These are phyloP conservation scores for Tylopilus cervinicoccineus DNA, from an alignment of 768 basidiomycete genomes.

Conservation along the genomic window DNA sequence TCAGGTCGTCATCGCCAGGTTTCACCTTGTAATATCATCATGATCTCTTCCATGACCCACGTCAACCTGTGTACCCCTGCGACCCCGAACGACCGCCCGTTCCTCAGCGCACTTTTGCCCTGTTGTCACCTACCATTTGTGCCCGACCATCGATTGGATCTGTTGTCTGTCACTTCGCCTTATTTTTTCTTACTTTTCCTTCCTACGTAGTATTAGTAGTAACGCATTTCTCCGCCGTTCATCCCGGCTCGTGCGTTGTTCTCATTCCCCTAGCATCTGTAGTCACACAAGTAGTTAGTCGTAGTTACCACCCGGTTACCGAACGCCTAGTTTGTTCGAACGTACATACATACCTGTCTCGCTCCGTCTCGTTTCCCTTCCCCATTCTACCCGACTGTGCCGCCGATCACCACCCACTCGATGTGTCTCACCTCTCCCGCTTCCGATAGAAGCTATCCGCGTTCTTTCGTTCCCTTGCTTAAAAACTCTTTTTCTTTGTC, in stretches of 20 bases:
- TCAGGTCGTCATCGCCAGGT: constrained; percentile 1
- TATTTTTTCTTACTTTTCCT: neutral
- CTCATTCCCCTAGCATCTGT: constrained; percentile 21
- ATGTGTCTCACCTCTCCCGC: constrained; percentile 4
- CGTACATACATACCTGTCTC: constrained; percentile 16
- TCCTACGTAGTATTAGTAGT: constrained; percentile 24
- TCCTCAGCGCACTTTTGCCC: constrained; percentile 7
- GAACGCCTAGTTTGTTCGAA: constrained; percentile 34
- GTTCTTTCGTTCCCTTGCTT: neutral
- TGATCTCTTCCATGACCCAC: constrained; percentile 13
- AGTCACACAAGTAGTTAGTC: constrained; percentile 31
- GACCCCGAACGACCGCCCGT: constrained; percentile 8
- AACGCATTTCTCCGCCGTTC: constrained; percentile 14
- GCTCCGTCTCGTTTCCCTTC: no score
- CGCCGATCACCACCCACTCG: neutral
- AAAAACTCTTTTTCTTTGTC: neutral
- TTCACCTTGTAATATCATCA: constrained; percentile 5
- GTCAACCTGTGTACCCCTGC: constrained; percentile 11
- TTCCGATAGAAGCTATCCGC: constrained; percentile 3
- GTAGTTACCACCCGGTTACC: constrained; percentile 25
- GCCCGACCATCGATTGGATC: constrained; percentile 23
- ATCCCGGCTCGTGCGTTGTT: constrained; percentile 21
- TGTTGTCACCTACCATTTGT: constrained; percentile 30
- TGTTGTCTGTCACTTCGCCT: constrained; percentile 5
- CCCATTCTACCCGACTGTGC: neutral